These are phyloP conservation scores for Arachis stenosperma DNA, from an alignment of 306 rosid species.

Conservation along the genomic window DNA sequence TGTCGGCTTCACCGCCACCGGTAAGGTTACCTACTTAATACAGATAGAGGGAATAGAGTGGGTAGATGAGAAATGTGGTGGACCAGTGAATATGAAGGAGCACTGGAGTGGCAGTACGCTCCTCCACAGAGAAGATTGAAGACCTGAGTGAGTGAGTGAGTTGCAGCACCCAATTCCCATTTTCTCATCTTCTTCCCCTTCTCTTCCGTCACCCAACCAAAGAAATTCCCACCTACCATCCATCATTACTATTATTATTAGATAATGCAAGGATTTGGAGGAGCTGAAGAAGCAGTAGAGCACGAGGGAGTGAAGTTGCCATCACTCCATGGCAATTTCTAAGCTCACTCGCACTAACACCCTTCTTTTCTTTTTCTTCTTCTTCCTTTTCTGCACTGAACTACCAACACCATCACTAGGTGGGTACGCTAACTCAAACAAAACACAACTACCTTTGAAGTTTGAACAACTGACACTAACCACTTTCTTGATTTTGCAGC, in stretches of 20 bases:
- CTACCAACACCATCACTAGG: conserved; percentile 42
- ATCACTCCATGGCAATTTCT: conserved; percentile 54
- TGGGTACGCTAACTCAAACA: conserved; percentile 47
- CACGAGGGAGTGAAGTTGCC: conserved; percentile 57
- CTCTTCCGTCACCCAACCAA: conserved; percentile 24
- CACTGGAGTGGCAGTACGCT: background rate
- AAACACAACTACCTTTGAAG: background rate
- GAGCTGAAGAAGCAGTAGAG: conserved; percentile 52
- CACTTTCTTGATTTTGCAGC: conserved; percentile 36
- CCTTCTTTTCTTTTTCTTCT: conserved; percentile 33
- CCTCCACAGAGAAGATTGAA: background rate
- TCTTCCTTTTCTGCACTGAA: background rate
- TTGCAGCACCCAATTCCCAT: background rate
- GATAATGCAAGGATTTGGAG: conserved; percentile 88
- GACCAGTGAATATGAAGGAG: background rate
- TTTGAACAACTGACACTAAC: no score
- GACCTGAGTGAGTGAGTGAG: background rate
- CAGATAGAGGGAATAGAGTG: conserved; percentile 5
- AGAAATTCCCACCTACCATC: conserved; percentile 11
- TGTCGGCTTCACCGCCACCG: no score
- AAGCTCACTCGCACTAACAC: conserved; percentile 36
- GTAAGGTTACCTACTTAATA: conserved; percentile 23
- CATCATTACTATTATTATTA: background rate
- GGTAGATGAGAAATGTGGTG: background rate
- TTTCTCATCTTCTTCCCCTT: background rate